phyloP scores from a whole-genome alignment of 2,329 filamentous ascomycete species.

The Phialocephala subalpina region DNA sequence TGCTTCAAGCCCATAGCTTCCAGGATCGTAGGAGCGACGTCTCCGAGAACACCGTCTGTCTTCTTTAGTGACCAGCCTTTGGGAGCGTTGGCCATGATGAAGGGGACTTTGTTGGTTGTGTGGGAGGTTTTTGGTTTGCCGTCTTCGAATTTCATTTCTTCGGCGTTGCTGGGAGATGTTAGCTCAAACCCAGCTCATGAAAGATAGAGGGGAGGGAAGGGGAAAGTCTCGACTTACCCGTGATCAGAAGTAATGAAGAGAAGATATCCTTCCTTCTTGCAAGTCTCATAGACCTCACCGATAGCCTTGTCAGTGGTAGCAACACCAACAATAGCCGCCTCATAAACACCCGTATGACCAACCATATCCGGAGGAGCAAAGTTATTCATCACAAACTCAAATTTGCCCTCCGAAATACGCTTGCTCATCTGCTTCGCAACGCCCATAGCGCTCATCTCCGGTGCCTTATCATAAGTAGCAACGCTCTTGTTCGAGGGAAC shows the following conservation, averaged over 20 bases:
- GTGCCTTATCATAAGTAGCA: slow-evolving; percentile 92
- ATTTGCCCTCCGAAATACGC: slow-evolving; percentile 83
- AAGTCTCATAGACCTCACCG: slow-evolving; percentile 88
- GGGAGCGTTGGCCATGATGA: slow-evolving; percentile 97
- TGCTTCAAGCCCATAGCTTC: slow-evolving; percentile 90
- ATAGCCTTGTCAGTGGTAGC: slow-evolving; percentile 93
- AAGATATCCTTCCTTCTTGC: slow-evolving; percentile 91
- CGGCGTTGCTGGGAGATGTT: slow-evolving; percentile 70
- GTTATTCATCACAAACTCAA: slow-evolving; percentile 99
- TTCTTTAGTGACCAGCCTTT: slow-evolving; percentile 85
- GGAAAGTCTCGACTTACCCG: slow-evolving; percentile 61
- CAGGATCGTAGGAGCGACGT: slow-evolving; percentile 94
- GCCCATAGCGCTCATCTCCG: slow-evolving; percentile 92
- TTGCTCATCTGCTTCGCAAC: slow-evolving; percentile 92
- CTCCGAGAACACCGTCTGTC: slow-evolving; percentile 85
- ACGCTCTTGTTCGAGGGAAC: slow-evolving; percentile 91
- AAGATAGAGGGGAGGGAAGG: not conserved
- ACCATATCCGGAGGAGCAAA: slow-evolving; percentile 99
- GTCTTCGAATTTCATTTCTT: slow-evolving; percentile 98
- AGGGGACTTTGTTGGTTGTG: slow-evolving; percentile 97
- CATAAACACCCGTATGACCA: slow-evolving; percentile 96
- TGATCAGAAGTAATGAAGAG: slow-evolving; percentile 97
- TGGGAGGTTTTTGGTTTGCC: slow-evolving; percentile 98
- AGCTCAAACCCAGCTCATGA: too few species aligned
- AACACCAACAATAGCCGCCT: slow-evolving; percentile 87